Base-by-base conservation (phyloP, 2,329 filamentous ascomycete species). In the Sarocladium strictum region DNA sequence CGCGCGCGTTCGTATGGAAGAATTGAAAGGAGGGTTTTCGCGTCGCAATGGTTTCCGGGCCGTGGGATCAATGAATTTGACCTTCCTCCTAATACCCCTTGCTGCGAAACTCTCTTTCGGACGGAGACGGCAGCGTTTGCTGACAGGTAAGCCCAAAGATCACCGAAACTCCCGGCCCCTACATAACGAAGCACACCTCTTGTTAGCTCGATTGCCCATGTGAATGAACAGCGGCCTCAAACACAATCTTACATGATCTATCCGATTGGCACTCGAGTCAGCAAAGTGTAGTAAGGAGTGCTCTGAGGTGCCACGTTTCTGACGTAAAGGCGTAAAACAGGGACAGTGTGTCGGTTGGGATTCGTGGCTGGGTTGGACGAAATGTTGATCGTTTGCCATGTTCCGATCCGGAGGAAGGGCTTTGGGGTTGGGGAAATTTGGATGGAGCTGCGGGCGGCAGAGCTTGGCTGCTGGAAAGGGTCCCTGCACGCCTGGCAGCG, bases 81-180 rank as follows among this genome's bases (percentile, higher is more conserved):
- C 38, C 38, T 43, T 43, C 6, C 14, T 23, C 38, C 35, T 21
- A 14, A 17, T 7, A 17, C 19, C 9, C 38, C 17, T 21, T 11
- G 3, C 6, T 43, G 38, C 38, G 38, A 43, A 43, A 43, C 17
- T 6, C n/a, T 21, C 38, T 43, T 21, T 23, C 23, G 38, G 14
- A n/a, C 9, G 32, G 32, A 33, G 12, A 3, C n/a, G 43, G 10
- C 24, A 11, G 12, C 43, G 21, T 23, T 24, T 47, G 43, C 43
- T 47, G 43, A 47, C 43, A 27, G 24, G 7, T 9, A 47, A 29
- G 6, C 43, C 24, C 17, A 43, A 40, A 43, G 23, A 21, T 29
- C 43, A 47, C 43, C 43, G 43, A 47, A 47, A 29, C 43, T 47
- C 43, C 24, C 43, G 43, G 43, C 43, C 43, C 43, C 43, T 47